phyloP scores from a whole-genome alignment of 140 eudicot genomes.

The Flaveria floridana region DNA sequence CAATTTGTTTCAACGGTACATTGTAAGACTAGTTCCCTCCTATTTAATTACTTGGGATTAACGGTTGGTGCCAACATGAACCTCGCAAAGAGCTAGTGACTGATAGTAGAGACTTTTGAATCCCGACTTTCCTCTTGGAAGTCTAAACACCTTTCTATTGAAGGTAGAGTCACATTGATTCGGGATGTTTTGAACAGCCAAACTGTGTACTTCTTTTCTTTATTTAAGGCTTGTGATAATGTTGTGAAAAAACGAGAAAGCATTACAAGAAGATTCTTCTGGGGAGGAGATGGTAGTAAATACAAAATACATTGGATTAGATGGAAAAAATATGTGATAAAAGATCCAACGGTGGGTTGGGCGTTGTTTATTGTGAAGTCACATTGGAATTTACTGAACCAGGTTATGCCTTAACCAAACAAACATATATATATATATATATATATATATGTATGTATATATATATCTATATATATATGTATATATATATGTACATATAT shows the following conservation, averaged over 20 bases:
- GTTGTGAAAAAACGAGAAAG: background rate
- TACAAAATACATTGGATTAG: background rate
- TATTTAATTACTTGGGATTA: background rate
- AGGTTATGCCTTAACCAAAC: too few species aligned
- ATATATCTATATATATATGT: too few species aligned
- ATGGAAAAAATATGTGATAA: background rate
- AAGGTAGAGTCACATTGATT: background rate
- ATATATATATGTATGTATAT: too few species aligned
- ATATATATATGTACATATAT: too few species aligned
- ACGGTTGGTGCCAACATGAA: background rate
- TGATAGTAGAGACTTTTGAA: background rate
- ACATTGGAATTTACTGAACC: too few species aligned
- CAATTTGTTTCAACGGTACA: background rate
- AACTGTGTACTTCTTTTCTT: background rate
- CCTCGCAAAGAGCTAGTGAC: background rate
- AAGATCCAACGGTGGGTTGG: background rate
- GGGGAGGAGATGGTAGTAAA: background rate
- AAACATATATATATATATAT: too few species aligned
- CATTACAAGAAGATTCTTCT: background rate
- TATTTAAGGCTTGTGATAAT: background rate
- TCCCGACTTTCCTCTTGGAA: background rate
- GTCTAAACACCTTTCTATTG: background rate
- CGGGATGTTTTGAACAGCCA: background rate
- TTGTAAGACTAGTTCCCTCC: background rate
- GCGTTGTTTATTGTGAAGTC: background rate